Conservation (phyloP, 805 yeast genomes). For the Lachancea cidri region DNA sequence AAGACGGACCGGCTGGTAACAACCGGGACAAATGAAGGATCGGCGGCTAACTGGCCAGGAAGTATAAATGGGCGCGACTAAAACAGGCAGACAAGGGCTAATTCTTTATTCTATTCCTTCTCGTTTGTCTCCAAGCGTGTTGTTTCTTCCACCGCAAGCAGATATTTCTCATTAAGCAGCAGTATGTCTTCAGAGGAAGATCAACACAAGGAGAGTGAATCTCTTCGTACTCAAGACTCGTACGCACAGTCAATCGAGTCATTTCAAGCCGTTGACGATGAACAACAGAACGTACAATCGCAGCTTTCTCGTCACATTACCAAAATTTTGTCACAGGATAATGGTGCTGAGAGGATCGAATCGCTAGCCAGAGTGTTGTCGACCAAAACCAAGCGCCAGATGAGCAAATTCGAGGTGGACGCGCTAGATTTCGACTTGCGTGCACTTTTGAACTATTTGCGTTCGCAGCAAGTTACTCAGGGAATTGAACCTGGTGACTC, state of each 20-base stretch:
- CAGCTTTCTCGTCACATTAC: constrained; percentile 31
- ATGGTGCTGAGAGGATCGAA: constrained; percentile 38
- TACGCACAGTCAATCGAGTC: constrained; percentile 25
- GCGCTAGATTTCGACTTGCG: constrained; percentile 45
- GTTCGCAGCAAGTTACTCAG: constrained; percentile 37
- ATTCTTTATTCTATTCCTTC: no score
- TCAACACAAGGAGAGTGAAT: constrained; percentile 14
- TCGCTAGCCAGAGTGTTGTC: constrained; percentile 48
- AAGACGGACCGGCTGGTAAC: not conserved
- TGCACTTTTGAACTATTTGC: constrained; percentile 38
- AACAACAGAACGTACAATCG: constrained; percentile 21
- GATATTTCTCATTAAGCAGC: not conserved
- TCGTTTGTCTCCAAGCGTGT: not conserved
- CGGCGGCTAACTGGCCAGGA: not conserved
- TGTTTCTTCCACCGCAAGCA: not conserved
- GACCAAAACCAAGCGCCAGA: constrained; percentile 42
- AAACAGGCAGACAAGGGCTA: no score
- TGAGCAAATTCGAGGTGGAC: constrained; percentile 40
- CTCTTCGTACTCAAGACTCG: constrained; percentile 12
- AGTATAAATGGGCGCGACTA: no score
- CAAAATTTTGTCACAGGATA: constrained; percentile 31
- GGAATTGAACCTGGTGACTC: constrained; percentile 45
- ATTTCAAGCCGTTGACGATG: constrained; percentile 20
- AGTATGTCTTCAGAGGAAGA: constrained; percentile 20
- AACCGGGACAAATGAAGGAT: not conserved